Percentiles rank a stretch among this genome's conserved stretches.
Conservation (phyloP, 2,329 filamentous ascomycete species). For the Ophiostoma piceae region DNA sequence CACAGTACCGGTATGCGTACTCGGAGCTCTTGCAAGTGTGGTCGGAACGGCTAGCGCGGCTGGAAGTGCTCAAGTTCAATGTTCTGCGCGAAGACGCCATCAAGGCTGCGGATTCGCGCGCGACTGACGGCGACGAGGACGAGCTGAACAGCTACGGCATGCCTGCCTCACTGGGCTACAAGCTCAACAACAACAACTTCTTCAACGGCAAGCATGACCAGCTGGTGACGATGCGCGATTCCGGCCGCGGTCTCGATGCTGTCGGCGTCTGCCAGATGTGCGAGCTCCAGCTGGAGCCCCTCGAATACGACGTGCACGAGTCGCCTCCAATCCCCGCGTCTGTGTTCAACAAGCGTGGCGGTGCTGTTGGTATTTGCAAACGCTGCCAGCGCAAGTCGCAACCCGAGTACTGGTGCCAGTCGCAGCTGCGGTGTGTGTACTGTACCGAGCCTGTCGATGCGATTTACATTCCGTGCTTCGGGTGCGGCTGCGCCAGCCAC, state of each 20-base stretch:
- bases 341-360: conserved; percentile 17
- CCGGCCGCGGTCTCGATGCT: conserved; percentile 55
- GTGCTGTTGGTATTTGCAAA: conserved; percentile 45
- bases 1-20: conserved; percentile 60
- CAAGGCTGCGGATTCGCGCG: conserved; percentile 21
- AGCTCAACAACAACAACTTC: conserved; percentile 34
- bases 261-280: conserved; percentile 59
- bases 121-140: background rate
- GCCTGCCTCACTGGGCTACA: conserved; percentile 1
- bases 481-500: conserved; percentile 59
- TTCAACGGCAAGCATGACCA: conserved; percentile 44
- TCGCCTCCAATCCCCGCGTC: conserved; percentile 34
- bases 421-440: conserved; percentile 56
- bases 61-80: conserved; percentile 67
- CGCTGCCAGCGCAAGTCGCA: conserved; percentile 44
- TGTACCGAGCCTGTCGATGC: conserved; percentile 57
- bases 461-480: conserved; percentile 56
- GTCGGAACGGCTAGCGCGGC: conserved; percentile 55
- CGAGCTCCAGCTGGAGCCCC: conserved; percentile 57
- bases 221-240: conserved; percentile 46
- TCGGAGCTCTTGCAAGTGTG: conserved; percentile 65
- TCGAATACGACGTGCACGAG: conserved; percentile 42
- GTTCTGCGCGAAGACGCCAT: conserved; percentile 48
- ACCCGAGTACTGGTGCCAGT: conserved; percentile 37
- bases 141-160: conserved; percentile 32